Conservation (phyloP, 805 yeast genomes). For the Saccharomycopsis sp. region DNA sequence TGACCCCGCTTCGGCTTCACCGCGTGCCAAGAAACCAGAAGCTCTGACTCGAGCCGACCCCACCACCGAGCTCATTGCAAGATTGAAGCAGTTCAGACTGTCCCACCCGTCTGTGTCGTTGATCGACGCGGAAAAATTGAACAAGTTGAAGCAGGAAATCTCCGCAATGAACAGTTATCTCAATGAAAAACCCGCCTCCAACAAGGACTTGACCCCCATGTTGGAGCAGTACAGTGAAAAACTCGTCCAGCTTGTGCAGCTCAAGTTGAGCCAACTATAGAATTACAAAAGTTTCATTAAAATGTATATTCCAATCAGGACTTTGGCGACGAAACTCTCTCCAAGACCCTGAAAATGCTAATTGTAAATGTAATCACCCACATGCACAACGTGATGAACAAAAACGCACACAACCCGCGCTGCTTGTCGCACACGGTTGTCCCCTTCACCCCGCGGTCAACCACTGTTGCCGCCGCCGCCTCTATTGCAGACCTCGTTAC, state of each 20-base stretch:
- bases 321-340: slow-evolving; percentile 34
- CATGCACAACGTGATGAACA: slow-evolving; percentile 62
- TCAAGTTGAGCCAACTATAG: no score
- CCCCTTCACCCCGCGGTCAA: slow-evolving; percentile 11
- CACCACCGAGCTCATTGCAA: no score
- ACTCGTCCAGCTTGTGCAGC: slow-evolving; percentile 27
- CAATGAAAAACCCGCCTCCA: slow-evolving; percentile 22
- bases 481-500: no score
- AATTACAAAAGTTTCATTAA: no score
- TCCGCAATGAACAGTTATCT: slow-evolving; percentile 22
- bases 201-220: no score
- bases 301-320: slow-evolving; percentile 1
- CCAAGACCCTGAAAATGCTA: slow-evolving; percentile 75
- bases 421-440: slow-evolving; percentile 63
- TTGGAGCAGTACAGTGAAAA: slow-evolving; percentile 34
- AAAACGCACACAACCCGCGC: slow-evolving; percentile 64
- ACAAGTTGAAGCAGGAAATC: no score
- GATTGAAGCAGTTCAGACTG: slow-evolving; percentile 22
- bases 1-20: no score
- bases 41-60: no score
- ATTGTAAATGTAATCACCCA: slow-evolving; percentile 86
- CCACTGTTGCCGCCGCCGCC: slow-evolving; percentile 22
- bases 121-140: not conserved
- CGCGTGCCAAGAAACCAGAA: no score
- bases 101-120: not conserved